Base-by-base conservation (phyloP, 192 early-diverging fungal species). In the Mortierella antarctica region DNA sequence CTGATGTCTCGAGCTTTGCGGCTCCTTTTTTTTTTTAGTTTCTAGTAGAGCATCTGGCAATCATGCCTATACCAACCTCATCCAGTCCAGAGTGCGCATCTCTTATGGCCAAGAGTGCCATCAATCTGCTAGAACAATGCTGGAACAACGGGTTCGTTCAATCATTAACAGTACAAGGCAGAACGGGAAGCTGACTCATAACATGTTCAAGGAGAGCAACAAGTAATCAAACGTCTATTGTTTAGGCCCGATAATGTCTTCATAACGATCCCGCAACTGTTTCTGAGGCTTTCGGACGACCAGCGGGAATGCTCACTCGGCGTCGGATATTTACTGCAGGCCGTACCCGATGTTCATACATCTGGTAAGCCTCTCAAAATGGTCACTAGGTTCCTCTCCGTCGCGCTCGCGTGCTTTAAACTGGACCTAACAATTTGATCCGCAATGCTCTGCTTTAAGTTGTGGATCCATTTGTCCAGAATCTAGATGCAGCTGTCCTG, bases 391-490 rank as follows among this genome's bases (percentile, higher is more conserved):
- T 5, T 15, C n/a, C 15, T n/a, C 39, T n/a, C 52, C 52, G 3
- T 15, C 6, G 9, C 12, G 13, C 15, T 15, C 52, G 52, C 14
- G 14, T 44, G 14, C 8, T 1, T 41, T 60, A 0, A 17, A 46
- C 2, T 21, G 1, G 18, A 31, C 31, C 46, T 62, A 9, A 62
- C 45, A 62, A 10, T 48, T 62, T 62, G 18, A 17, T 20, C 5
- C 31, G 10, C 41, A 10, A 31, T 31, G 31, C 31, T 2, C 31
- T 39, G 41, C 7, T 31, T 14, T 17, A 53, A 80, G 77, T 68
- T 40, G 77, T 80, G 20, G 70, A 80, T 20, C 70, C 77, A 20
- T 80, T 72, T 41, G 61, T 80, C 20, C 77, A 80, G 8, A 53
- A 51, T 42, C 12, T 80, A 47, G 70, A 71, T 14, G 56, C 59